A percentile compares a stretch with the other conserved stretches of the same genome.
Evolutionary conservation across 257 asterid species (phyloP).

Genomic region (Solanum sejunctum): DNA sequence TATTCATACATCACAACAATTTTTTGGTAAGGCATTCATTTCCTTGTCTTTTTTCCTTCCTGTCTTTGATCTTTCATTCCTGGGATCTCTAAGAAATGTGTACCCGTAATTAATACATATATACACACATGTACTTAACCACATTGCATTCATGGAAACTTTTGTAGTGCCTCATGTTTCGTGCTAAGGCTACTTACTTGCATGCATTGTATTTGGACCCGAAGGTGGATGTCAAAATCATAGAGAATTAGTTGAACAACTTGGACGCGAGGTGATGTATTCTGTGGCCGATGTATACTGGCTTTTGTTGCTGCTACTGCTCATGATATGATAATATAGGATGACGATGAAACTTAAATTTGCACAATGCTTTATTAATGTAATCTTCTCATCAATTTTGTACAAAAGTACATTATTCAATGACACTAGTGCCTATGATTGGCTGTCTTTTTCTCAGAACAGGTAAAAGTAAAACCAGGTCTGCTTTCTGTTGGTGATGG

Average conservation of each 20-base stretch:
- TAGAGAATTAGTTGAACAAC: neutral
- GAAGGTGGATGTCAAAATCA: neutral
- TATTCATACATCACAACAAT: neutral
- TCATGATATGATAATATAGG: neutral
- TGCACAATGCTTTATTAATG: neutral
- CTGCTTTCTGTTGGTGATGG: neutral
- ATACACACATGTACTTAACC: neutral
- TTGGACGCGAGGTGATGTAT: neutral
- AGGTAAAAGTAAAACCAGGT: neutral
- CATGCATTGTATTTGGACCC: neutral
- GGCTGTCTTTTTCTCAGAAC: neutral
- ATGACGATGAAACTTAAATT: neutral
- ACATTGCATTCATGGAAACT: neutral
- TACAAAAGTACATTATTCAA: neutral
- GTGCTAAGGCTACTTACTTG: neutral
- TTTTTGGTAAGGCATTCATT: neutral
- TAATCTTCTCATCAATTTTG: neutral
- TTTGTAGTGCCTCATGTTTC: neutral
- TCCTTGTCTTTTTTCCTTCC: neutral
- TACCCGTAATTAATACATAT: neutral
- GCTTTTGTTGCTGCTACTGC: neutral
- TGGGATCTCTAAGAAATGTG: neutral
- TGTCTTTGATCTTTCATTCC: neutral
- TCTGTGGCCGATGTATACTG: neutral
- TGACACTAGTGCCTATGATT: neutral